Evolutionary conservation across 371 early-diverging fungal species (phyloP), one percentile per base, ranked within the genome.

Genomic region (Syncephalastrum monosporum): DNA sequence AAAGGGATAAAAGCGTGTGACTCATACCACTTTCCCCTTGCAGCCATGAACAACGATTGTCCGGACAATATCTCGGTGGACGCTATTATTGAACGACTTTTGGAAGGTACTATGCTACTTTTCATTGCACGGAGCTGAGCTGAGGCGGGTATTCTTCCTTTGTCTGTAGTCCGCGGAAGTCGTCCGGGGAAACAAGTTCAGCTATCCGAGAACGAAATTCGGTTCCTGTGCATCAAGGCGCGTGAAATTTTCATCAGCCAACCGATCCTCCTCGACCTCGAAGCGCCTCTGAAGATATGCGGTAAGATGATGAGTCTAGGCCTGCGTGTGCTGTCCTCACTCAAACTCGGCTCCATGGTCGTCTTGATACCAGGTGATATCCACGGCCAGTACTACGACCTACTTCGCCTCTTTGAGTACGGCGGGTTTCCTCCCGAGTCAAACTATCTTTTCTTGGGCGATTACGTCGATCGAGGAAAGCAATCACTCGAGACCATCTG

Each of bases 201-300:
- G 61, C 69, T 93, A 27, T 82, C 77, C 58, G 91, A 91, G 67
- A 75, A 86, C 47, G 97, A 97, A 73, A 94, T 99, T 55, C 72
- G 83, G 57, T 91, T 81, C 44, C 78, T 99, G 56, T 97, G 97
- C 73, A 85, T 82, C 54, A 77, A 83, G 49, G 88, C 95, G 38
- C 88, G 96, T 55, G 96, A 95, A 58, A 87, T 98, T 23, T 92
- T 98, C 69, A 69, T 98, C 72, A 82, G 81, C 59, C 98, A 99
- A 72, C 96, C 97, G 14, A 89, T 94, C 19, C 79, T 99, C 47
- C 74, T 99, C 45, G 98, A 98, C 67, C 80, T 99, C 57, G 90
- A 92, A 55, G 93, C 98, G n/a, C 97, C 98, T 41, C 90, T 98
- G 60, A 97, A 98, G 71, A 92, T 99, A 55, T 92, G 92, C 78